Conservation (phyloP, 1,284 basidiomycete species). For the Tetrapyrgos nigripes region DNA sequence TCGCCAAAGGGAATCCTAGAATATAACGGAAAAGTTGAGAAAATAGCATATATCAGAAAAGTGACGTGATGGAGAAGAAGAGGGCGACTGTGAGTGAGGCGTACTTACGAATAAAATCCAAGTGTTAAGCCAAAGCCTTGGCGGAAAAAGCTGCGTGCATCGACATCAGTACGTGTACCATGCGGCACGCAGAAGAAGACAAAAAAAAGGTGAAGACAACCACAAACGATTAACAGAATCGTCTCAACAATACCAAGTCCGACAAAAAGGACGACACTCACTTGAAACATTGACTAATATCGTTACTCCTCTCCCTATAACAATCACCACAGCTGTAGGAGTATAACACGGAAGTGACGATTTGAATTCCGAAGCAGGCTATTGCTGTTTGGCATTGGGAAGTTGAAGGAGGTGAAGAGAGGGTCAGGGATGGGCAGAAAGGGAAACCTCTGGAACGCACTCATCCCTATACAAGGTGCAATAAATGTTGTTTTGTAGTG, state of each 20-base stretch:
- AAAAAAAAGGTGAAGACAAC: too few relatives aligned
- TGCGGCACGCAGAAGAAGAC: neutral
- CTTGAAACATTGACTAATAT: slow-evolving; percentile 43
- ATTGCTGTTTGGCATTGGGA: slow-evolving; percentile 28
- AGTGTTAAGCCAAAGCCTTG: slow-evolving; percentile 35
- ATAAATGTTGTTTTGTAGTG: slow-evolving; percentile 38
- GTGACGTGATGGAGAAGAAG: too few relatives aligned
- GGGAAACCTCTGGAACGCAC: too few relatives aligned
- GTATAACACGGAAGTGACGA: slow-evolving; percentile 38
- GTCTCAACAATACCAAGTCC: too few relatives aligned
- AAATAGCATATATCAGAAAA: neutral
- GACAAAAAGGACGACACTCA: slow-evolving; percentile 11
- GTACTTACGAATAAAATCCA: slow-evolving; percentile 37
- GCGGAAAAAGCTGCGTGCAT: slow-evolving; percentile 31
- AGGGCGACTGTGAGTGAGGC: too few relatives aligned
- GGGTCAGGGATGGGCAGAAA: neutral
- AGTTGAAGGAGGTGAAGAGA: neutral
- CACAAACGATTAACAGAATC: too few relatives aligned
- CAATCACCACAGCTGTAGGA: slow-evolving; percentile 44
- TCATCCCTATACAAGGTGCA: slow-evolving; percentile 43
- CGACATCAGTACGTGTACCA: too few relatives aligned
- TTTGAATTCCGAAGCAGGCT: slow-evolving; percentile 44
- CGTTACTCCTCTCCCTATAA: slow-evolving; percentile 37
- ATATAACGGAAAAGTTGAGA: neutral
- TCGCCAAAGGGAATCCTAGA: slow-evolving; percentile 39